These are phyloP conservation scores for Aspergillus nanangensis DNA, from an alignment of 495 filamentous ascomycete species.

Conservation along the genomic window DNA sequence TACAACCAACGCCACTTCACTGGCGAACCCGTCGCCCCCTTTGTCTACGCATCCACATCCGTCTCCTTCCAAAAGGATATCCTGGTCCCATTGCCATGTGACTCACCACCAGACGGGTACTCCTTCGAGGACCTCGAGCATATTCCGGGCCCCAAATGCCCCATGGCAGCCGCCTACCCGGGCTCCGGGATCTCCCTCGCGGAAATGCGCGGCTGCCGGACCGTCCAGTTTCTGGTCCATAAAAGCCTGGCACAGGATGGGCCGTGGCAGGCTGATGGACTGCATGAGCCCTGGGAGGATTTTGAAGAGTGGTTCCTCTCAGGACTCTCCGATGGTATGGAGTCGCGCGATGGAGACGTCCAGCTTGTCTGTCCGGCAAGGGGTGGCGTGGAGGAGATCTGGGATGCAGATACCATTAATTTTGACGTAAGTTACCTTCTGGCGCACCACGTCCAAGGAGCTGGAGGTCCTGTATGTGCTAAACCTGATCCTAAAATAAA, in stretches of 20 bases:
- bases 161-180: conserved; percentile 12
- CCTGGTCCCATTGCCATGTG: not conserved
- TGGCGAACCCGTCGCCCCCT: no score
- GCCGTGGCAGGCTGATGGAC: conserved; percentile 11
- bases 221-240: conserved; percentile 20
- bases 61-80: no score
- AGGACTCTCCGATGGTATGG: conserved; percentile 20
- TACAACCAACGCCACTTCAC: no score
- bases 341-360: conserved; percentile 10
- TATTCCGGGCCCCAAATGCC: conserved; percentile 14
- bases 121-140: conserved; percentile 10
- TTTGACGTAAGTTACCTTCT: conserved; percentile 9
- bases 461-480: no score
- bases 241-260: conserved; percentile 6
- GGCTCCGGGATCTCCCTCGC: conserved; percentile 16
- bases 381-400: conserved; percentile 6
- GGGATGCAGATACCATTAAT: conserved; percentile 6
- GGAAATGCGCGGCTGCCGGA: conserved; percentile 27
- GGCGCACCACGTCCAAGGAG: no score
- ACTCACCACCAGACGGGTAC: not conserved
- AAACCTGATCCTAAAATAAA: not conserved
- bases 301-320: conserved; percentile 23
- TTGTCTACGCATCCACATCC: no score
- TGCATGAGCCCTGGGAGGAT: conserved; percentile 20
- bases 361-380: conserved; percentile 8